Conservation (phyloP, 768 basidiomycete species). For the Lentinula lateritia region DNA sequence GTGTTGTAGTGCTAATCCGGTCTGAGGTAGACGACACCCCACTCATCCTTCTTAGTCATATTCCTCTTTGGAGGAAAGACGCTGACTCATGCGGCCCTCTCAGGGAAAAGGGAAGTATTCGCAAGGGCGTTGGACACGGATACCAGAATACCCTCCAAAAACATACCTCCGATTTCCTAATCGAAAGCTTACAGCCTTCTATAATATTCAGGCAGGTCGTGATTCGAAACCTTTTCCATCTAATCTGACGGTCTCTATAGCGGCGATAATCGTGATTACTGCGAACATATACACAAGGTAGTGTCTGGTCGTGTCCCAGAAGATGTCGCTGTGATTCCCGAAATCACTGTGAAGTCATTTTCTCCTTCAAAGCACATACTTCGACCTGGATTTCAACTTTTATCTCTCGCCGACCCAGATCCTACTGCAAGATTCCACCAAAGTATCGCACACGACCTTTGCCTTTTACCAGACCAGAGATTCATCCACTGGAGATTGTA, state of each 20-base stretch:
- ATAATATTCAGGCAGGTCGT: conserved; percentile 63
- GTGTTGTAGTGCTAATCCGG: neutral
- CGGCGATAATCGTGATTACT: conserved; percentile 91
- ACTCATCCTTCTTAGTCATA: conserved; percentile 75
- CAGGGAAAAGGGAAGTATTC: conserved; percentile 68
- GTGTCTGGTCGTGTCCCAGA: conserved; percentile 15
- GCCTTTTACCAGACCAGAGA: conserved; percentile 72
- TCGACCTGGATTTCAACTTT: conserved; percentile 79
- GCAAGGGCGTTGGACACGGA: conserved; percentile 71
- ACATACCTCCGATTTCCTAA: conserved; percentile 68
- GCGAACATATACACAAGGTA: conserved; percentile 59
- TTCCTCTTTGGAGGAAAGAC: conserved; percentile 76
- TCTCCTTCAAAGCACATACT: conserved; percentile 68
- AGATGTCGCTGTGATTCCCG: conserved; percentile 39
- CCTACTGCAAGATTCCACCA: conserved; percentile 23
- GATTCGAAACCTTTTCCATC: neutral
- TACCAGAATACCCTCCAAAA: conserved; percentile 82
- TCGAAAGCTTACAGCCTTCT: conserved; percentile 60
- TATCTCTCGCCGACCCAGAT: conserved; percentile 46
- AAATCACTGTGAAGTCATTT: conserved; percentile 87
- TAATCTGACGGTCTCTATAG: conserved; percentile 28
- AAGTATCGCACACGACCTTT: conserved; percentile 62
- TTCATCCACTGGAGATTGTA: conserved; percentile 59
- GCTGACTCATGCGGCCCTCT: conserved; percentile 71
- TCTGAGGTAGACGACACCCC: conserved; percentile 30